Base-by-base conservation (phyloP, 176 grass and related monocot species). In the Saccharum officinarum region DNA sequence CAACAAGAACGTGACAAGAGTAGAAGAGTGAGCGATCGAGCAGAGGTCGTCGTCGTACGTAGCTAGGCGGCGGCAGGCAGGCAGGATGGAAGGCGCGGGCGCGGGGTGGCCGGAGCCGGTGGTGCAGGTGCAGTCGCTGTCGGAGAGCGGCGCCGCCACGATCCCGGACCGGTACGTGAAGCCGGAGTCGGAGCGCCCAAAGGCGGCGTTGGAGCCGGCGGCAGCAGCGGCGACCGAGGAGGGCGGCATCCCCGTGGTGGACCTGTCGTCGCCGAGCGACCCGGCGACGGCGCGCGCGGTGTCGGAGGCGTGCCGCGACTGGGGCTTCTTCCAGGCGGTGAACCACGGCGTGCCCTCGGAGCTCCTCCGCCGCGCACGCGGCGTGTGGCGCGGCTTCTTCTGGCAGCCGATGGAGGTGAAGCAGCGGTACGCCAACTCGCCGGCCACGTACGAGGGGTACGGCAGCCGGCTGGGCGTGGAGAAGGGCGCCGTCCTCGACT, bases 251-350 rank as follows among this genome's bases (percentile, higher is more conserved):
- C 95, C 95, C 5, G 91, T 95, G 26, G 86, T 98, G 12, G 95
- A 98, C 83, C 33, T 98, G 44, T 67, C 88, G 70, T 76, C 67
- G 54, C 17, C 23, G 12, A 4, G 45, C 40, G 54, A 45, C 68
- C 23, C 64, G 40, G 73, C 57, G 80, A 60, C 75, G 45, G 82
- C 75, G 76, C 62, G 42, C 4, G 87, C 76, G 28, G 80, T 93
- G 28, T 60, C 85, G 54, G 89, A 60, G 65, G 95, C 89, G 57
- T 95, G 95, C 87, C 71, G 81, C 13, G 87, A 87, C 34, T 95
- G 95, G 95, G 95, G 95, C 17, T 98, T 98, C 84, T 98, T 98
- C 80, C 95, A 98, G 87, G 95, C 76, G 7, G 87, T 95, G 44
- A 95, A 98, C 90, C 95, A 98, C 67, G 95, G 95, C 62, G 87